phyloP scores from a whole-genome alignment of 2,329 filamentous ascomycete species.

The Ilyonectria mors-panacis region DNA sequence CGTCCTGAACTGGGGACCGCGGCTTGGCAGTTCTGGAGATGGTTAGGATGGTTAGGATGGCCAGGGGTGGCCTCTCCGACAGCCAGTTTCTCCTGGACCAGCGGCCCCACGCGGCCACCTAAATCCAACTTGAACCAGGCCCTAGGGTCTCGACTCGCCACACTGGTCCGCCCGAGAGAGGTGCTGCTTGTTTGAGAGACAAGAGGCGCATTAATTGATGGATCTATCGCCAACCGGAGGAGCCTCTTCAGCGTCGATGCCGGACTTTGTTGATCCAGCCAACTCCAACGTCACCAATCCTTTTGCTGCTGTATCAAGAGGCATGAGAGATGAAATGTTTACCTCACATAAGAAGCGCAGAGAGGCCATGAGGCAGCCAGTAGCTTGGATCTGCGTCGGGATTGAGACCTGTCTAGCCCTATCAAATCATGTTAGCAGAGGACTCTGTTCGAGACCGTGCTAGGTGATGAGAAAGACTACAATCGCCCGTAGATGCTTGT shows the following conservation, averaged over 20 bases:
- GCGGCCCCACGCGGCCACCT: no score
- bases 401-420: slow-evolving; percentile 9
- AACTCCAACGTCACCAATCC: no score
- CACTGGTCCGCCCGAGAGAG: no score
- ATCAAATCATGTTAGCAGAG: not conserved
- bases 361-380: not conserved
- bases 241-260: no score
- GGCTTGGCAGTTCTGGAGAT: not conserved
- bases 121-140: no score
- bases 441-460: not conserved
- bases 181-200: no score
- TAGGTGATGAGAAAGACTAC: not conserved
- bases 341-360: not conserved
- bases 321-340: not conserved
- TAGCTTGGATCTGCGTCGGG: slow-evolving; percentile 6
- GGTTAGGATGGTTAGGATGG: not conserved
- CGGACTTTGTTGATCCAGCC: no score
- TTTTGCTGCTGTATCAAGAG: no score
- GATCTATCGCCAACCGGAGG: no score
- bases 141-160: no score
- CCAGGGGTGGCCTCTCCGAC: not conserved
- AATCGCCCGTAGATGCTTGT: not conserved
- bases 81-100: not conserved
- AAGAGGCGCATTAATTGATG: no score
- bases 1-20: not conserved